These are phyloP conservation scores for Nicotiana tabacum DNA, from an alignment of 257 asterid species.

Conservation along the genomic window DNA sequence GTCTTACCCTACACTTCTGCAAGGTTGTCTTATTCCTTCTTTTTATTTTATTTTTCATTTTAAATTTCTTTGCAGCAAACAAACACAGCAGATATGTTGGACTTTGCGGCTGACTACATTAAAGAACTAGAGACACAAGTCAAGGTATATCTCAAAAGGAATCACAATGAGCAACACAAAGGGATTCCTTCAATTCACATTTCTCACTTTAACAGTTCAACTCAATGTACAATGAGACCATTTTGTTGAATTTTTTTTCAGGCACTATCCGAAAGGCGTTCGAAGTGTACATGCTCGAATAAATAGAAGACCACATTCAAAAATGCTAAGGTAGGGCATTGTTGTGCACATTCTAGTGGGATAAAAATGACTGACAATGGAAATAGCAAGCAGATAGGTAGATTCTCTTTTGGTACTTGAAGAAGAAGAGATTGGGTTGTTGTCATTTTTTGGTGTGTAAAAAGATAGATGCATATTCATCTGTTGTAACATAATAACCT, in stretches of 20 bases:
- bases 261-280: slow-evolving; percentile 50
- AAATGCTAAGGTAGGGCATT: slow-evolving; percentile 15
- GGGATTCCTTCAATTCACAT: not conserved
- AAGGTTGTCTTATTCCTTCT: not conserved
- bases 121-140: slow-evolving; percentile 76
- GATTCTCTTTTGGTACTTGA: not conserved
- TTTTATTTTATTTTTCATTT: not conserved
- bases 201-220: not conserved
- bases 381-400: not conserved
- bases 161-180: not conserved
- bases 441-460: slow-evolving; percentile 5
- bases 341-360: not conserved
- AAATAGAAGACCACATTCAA: slow-evolving; percentile 21
- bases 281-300: slow-evolving; percentile 55
- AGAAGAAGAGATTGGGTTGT: not conserved
- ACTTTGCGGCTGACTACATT: slow-evolving; percentile 85
- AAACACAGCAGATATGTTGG: slow-evolving; percentile 89
- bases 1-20: too few species aligned
- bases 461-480: not conserved
- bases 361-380: slow-evolving; percentile 1
- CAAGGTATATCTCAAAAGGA: slow-evolving; percentile 35
- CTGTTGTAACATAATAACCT: not conserved
- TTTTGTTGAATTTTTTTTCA: slow-evolving; percentile 17
- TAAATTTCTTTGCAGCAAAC: slow-evolving; percentile 56
- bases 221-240: not conserved